Evolutionary conservation across 225 moss, liverwort and hornwort genomes (phyloP).

Genomic region (Physcomitrium patens): DNA sequence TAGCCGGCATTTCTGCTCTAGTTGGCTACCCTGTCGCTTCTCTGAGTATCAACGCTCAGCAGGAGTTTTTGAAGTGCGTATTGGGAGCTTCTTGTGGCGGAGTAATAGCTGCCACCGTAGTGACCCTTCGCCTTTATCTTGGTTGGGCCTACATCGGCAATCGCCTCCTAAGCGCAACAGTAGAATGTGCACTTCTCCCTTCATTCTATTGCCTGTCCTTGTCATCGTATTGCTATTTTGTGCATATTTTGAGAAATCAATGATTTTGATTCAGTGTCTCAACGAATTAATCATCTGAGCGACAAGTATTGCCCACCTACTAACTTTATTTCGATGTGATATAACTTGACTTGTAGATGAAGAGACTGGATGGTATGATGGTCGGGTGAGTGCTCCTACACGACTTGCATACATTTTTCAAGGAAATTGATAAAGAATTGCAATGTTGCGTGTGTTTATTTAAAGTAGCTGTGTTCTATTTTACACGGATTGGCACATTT

Average conservation of each 20-base stretch:
- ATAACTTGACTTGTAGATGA: slow-evolving; percentile 70
- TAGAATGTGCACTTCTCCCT: slow-evolving; percentile 64
- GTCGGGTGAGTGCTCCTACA: slow-evolving; percentile 68
- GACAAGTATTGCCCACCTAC: no score
- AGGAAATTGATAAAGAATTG: no score
- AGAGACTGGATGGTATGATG: slow-evolving; percentile 99
- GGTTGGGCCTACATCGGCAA: slow-evolving; percentile 98
- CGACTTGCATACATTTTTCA: not conserved
- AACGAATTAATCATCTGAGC: not conserved
- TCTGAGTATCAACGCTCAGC: slow-evolving; percentile 80
- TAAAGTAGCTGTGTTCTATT: not conserved
- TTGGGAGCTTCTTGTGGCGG: slow-evolving; percentile 88
- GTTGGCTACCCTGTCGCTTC: slow-evolving; percentile 88
- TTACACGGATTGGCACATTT: not conserved
- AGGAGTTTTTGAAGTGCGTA: slow-evolving; percentile 83
- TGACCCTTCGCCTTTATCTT: slow-evolving; percentile 83
- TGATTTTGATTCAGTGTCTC: not conserved
- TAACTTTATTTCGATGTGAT: no score
- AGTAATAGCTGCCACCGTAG: slow-evolving; percentile 77
- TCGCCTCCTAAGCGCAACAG: slow-evolving; percentile 94
- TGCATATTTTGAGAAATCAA: no score
- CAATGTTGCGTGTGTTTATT: not conserved
- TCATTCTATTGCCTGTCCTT: not conserved
- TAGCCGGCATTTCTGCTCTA: slow-evolving; percentile 58
- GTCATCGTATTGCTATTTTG: not conserved